Evolutionary conservation across 306 rosid genomes (phyloP).

Genomic region (Comarum palustre): DNA sequence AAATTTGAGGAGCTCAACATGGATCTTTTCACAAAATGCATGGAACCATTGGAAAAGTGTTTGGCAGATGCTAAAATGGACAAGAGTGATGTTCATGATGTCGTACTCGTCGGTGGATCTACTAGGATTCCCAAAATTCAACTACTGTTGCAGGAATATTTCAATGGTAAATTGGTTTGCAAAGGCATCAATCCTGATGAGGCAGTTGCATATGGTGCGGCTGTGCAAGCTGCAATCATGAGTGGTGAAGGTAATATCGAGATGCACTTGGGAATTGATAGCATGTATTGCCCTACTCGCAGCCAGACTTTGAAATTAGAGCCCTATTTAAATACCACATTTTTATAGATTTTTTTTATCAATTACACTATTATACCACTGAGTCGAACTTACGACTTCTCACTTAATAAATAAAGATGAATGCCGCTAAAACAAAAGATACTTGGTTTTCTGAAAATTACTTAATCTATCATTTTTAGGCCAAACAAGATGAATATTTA

Average conservation of each 20-base stretch:
- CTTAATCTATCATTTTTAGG: no score
- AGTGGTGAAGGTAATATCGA: background rate
- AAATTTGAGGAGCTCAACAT: background rate
- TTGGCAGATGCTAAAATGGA: background rate
- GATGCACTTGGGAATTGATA: no score
- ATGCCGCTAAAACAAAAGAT: no score
- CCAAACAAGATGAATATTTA: no score
- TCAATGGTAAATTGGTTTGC: background rate
- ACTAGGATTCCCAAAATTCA: background rate
- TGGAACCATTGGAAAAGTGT: background rate
- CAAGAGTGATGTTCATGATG: background rate
- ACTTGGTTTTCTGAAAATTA: no score
- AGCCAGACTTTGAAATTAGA: no score
- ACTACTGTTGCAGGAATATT: background rate
- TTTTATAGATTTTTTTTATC: no score
- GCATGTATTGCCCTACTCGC: no score
- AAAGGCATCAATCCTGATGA: background rate
- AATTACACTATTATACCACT: no score
- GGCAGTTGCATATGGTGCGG: constrained; percentile 23
- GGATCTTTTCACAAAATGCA: background rate
- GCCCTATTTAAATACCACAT: no score
- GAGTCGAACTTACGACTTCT: no score
- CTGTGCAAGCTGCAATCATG: constrained; percentile 38
- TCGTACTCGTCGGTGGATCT: background rate
- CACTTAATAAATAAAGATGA: no score